Evolutionary conservation across 1,284 basidiomycete species (phyloP), one percentile per base, ranked within the genome.

Genomic region (Sanghuangporus sanghuang): DNA sequence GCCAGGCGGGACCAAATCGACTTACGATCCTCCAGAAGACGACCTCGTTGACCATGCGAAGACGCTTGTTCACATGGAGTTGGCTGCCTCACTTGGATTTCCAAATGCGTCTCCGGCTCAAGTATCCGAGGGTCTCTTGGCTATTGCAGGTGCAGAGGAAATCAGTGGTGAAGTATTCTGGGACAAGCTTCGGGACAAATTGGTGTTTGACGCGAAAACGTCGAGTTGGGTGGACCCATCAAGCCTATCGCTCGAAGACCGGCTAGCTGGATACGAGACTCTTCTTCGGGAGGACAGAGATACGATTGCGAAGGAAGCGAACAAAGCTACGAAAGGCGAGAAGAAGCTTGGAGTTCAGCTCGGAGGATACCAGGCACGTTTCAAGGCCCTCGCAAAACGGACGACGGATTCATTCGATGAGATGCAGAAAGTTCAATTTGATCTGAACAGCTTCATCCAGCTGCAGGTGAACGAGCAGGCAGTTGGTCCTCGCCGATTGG

Each of bases 331-430:
- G 48, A 99, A 98, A 78, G 75, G 83, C 4, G 97, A 99, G 79
- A 98, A 96, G 84, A 96, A 95, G 75, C 85, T 99, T 18, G 84
- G 80, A 12, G 87, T 96, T 67, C 84, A 87, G 23, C 83, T 99
- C 6, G 96, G 95, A 48, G 97, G 97, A 2, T 99, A 99, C 75
- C 86, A 93, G 71, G 83, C 84, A 44, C 85, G 96, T 14, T 88
- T 89, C 49, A 82, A 82, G 68, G 85, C 86, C 50, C 80, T 96
- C 6, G 78, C 81, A 14, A 85, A 85, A 70, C 85, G 88, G 6
- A 77, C 96, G 44, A 77, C 76, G 1, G 83, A 86, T 48, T 83
- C 87, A 0, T 92, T 91, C 71, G 84, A 85, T 46, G 88, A 90
- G 68, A 78, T 95, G 46, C 82, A 88, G 61, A 79, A 80, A 69